Base-by-base conservation (phyloP, 768 basidiomycete species). In the Tephrocybe sp. region DNA sequence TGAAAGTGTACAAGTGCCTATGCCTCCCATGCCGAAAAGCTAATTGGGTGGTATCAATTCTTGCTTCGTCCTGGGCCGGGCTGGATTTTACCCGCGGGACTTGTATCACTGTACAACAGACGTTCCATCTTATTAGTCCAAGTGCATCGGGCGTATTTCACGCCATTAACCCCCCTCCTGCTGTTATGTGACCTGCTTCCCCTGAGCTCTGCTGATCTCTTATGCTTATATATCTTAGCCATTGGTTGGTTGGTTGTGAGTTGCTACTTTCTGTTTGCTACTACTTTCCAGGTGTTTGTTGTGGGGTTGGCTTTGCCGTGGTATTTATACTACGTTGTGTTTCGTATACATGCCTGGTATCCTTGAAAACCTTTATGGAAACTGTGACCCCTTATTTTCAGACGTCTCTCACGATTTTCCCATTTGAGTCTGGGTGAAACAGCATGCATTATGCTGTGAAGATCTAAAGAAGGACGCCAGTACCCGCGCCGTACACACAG, bases 1-100 rank as follows among this genome's bases (percentile, higher is more conserved):
- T 34, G 75, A 76, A 48, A 74, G 70, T 44, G 62, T 68, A 14
- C 68, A 58, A 46, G 56, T 58, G 8, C 56, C 56, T 52, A 47
- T 67, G 56, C 54, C 70, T 60, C 51, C 56, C 20, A 45, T 53
- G 31, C 57, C 20, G 16, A 57, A 56, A 33, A 56, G 54, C 36
- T 55, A 59, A 55, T 47, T 41, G 19, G 47, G 12, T 57, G 42
- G 39, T 31, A 35, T 32, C 19, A 38, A 42, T 10, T 42, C 34
- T 47, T 42, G 48, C 12, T 9, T 55, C 31, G 34, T 52, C 51
- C 46, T 41, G 22, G 40, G 44, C 44, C 39, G 53, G 55, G 60
- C 44, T 53, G 53, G 51, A 49, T 33, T 40, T 35, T 33, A 42
- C 48, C 45, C 47, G 50, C 32, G 48, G 53, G 48, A 51, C 52